Percentiles rank a stretch among this genome's conserved stretches.
Conservation (phyloP, 768 basidiomycete species). For the Kondoa subrosea region DNA sequence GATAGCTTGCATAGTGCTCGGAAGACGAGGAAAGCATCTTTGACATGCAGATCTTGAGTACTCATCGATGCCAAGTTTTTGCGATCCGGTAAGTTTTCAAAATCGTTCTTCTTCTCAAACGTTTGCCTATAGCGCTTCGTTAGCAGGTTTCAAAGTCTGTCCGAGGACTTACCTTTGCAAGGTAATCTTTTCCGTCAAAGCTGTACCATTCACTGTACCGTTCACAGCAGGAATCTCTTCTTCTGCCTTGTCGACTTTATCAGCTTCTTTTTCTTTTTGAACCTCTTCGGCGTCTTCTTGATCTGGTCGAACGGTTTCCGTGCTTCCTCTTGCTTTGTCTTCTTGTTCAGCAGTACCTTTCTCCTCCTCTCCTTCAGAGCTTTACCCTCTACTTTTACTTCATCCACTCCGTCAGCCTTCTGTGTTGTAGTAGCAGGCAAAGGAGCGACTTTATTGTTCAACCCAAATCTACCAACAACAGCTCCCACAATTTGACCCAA, state of each 20-base stretch:
- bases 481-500: slow-evolving; percentile 97
- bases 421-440: neutral
- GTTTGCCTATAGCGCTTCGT: slow-evolving; percentile 1
- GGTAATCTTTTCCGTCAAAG: neutral
- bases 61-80: slow-evolving; percentile 1
- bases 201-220: neutral
- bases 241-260: neutral
- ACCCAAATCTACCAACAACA: slow-evolving; percentile 54
- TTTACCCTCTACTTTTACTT: neutral
- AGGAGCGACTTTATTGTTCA: slow-evolving; percentile 1
- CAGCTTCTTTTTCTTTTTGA: neutral
- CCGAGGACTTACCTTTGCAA: neutral
- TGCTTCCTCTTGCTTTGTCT: neutral
- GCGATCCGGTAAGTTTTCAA: neutral
- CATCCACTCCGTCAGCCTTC: slow-evolving; percentile 6
- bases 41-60: slow-evolving; percentile 76
- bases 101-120: neutral
- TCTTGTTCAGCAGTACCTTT: neutral
- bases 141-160: neutral
- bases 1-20: slow-evolving; percentile 90
- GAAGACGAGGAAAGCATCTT: slow-evolving; percentile 96
- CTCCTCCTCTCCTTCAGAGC: too few species aligned
- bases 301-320: neutral
- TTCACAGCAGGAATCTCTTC: neutral
- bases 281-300: neutral